Evolutionary conservation across 1,284 basidiomycete species (phyloP).

Genomic region (Papiliotrema laurentii): DNA sequence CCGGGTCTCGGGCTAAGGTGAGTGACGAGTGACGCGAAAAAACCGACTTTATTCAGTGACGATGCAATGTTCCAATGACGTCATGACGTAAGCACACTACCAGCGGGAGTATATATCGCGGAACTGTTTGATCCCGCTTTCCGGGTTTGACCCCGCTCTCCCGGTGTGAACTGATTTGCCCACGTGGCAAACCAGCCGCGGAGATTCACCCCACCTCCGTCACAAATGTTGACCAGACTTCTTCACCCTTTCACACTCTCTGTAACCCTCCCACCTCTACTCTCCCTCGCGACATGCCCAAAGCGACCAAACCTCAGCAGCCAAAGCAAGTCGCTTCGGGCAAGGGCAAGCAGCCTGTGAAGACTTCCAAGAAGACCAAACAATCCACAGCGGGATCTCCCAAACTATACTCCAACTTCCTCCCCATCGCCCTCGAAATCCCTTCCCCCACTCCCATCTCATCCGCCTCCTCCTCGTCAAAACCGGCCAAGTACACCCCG

Average conservation of each 20-base stretch:
- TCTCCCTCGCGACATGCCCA: not conserved
- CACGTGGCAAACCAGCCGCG: too few species aligned
- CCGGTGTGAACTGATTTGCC: too few species aligned
- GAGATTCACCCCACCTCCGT: not conserved
- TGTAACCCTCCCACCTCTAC: not conserved
- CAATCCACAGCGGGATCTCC: not conserved
- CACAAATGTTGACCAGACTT: not conserved
- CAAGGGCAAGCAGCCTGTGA: not conserved
- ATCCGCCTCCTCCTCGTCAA: slow-evolving; percentile 23
- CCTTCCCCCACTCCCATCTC: slow-evolving; percentile 22
- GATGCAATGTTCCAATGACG: too few species aligned
- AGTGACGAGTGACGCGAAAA: too few species aligned
- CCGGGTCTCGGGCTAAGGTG: too few species aligned
- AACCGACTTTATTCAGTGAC: too few species aligned
- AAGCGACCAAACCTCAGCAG: not conserved
- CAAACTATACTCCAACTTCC: slow-evolving; percentile 34
- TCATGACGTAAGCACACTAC: too few species aligned
- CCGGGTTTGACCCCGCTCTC: too few species aligned
- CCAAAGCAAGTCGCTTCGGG: not conserved
- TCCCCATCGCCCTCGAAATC: slow-evolving; percentile 29
- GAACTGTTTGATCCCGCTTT: too few species aligned
- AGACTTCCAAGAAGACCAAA: not conserved
- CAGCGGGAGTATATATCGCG: too few species aligned
- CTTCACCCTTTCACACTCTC: not conserved
- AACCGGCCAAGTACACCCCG: slow-evolving; percentile 11